Base-by-base conservation (phyloP, 352 stramenopile genomes). In the Globisporangium nodosum region DNA sequence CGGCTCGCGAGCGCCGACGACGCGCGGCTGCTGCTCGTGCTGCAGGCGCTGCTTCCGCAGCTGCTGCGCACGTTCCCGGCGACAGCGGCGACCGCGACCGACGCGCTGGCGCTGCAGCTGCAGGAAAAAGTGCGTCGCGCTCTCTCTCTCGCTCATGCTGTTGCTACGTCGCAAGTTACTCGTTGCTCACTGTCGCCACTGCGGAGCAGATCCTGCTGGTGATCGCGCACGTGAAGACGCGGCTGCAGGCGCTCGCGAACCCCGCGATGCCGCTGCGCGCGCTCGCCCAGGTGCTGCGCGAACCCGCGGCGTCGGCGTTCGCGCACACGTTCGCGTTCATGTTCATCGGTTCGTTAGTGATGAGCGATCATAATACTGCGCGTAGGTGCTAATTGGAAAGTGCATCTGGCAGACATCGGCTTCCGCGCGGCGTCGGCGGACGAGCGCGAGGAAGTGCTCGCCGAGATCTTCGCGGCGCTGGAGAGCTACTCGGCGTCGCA, bases 171-270 rank as follows among this genome's bases (percentile, higher is more conserved):
- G 8, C 33, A 7, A 27, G 24, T 27, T 27, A 27, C 24, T 27
- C 24, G 16, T 52, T 20, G 35, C 21, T 39, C 54, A 45, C n/a
- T 45, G 54, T 1, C 8, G 49, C 24, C 24, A 27, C 24, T 27
- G 24, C 24, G 24, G 49, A 52, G 9, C 43, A 93, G 83, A 80
- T 93, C 52, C 49, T 93, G 16, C 71, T 89, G 60, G 81, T 90
- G 56, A 55, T 93, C 31, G 57, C 76, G 20, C 84, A 93, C 50
- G 66, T 93, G 48, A 87, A 88, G 60, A 90, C 79, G 43, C 77
- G 84, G 8, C 70, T 93, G 0, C 70, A 83, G 43, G 74, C 76
- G n/a, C 63, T 91, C 27, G n/a, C 57, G 9, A 39, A 46, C 49
- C 78, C 79, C 24, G 52, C 56, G 37, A 54, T 93, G 40, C 83